Evolutionary conservation across 2,329 filamentous ascomycete species (phyloP), one percentile per base, ranked within the genome.

Genomic region (Clonostachys rhizophaga): DNA sequence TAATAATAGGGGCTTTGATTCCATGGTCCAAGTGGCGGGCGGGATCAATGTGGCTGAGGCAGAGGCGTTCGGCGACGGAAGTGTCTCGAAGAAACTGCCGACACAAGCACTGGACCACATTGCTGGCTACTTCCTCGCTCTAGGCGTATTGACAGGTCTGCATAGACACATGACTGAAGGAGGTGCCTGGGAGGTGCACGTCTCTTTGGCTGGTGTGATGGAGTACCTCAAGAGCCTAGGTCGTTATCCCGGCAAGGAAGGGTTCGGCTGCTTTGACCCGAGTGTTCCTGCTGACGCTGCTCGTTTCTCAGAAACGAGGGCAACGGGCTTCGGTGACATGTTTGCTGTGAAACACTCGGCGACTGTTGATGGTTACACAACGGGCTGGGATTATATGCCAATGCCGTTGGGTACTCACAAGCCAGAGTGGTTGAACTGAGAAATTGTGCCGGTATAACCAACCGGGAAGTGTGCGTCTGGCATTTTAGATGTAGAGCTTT

Each of bases 141-240:
- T 74, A 1, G 76, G 76, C 0, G 68, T 79, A 6, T 59, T 68
- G 33, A 70, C 74, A 3, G 75, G 75, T 2, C 42, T 81, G 16
- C 75, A 76, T 51, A 66, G 65, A 41, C 65, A 69, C 33, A 66
- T 66, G 0, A 62, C 52, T 0, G 64, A 68, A 42, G 74, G 73
- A 3, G 52, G 74, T 0, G 66, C 69, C 1, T 82, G 74, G 58
- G 57, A 68, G n/a, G 72, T 82, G 1, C 64, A 77, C 30, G 77
- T 81, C 1, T 79, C 75, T 7, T 64, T 83, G 4, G 78, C 76
- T 0, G 78, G 74, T 1, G 67, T 71, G 4, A 76, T 75, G 74
- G 78, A 74, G 53, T 82, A 81, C 56, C 56, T 83, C 36, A 64
- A 75, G 24, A 78, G 74, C 33, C 54, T 83, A 12, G 78, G 79